Base-by-base conservation (phyloP, 2,329 filamentous ascomycete species). In the Alternaria alternata region DNA sequence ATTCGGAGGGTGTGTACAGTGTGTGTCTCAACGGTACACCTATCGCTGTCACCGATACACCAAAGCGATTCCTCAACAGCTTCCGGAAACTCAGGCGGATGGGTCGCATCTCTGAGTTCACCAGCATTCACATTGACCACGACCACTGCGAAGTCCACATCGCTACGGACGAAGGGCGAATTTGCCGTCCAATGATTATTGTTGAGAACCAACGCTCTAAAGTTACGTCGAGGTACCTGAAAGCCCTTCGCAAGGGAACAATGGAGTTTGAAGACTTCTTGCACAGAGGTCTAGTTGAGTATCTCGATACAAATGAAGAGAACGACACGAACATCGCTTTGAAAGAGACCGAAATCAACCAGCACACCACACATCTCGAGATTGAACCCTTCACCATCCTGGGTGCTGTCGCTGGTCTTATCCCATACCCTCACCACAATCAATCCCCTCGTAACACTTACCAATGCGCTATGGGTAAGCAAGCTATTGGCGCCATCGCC, bases 381-480 rank as follows among this genome's bases (percentile, higher is more conserved):
- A 98, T 99, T 63, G 95, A 99, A 76, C 96, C 96, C 0, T 99
- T 99, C 75, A 99, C 95, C 1, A 90, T 99, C 51, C 86, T 99
- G 14, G 95, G 95, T 26, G 95, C 95, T 47, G 95, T 99, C 26
- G 95, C 95, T 39, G 95, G 95, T 43, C 84, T 99, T 38, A 99
- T 99, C 76, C 95, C 95, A 5, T 99, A 98, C 75, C 95, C 95
- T 8, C 95, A 99, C 78, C 95, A 99, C 83, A 99, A 99, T 80
- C 95, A 99, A 79, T 99, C 96, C 16, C 95, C 95, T 9, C 87
- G 95, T 85, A 99, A 99, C 77, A 99, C 95, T 0, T 99, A 99
- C 75, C 94, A 98, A 84, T 97, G 94, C 81, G 95, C 95, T 81
- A 99, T 99, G 95, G 95, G 95, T 87, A 99, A 99, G 82, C 95